Conservation (phyloP, 805 yeast genomes). For the Ogataea allantospora region DNA sequence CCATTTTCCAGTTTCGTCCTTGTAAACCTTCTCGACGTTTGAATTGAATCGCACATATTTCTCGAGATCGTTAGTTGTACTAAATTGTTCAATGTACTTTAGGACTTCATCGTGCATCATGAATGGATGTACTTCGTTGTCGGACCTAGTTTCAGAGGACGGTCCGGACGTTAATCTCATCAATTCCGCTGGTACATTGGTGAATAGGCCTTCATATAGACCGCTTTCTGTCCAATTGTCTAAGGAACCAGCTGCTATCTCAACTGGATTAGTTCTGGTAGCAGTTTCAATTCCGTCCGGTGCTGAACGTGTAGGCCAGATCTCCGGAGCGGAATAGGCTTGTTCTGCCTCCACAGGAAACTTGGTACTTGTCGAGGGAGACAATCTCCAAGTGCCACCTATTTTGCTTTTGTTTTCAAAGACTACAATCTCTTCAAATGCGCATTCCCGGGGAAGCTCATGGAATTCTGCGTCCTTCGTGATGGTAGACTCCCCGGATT, state of each 20-base stretch:
- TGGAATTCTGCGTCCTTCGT: conserved; percentile 1
- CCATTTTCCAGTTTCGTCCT: conserved; percentile 12
- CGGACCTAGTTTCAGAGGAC: not conserved
- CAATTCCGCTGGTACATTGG: conserved; percentile 40
- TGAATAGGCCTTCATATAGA: conserved; percentile 37
- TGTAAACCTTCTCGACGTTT: conserved; percentile 33
- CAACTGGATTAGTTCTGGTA: not conserved
- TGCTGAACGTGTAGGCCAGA: conserved; percentile 13
- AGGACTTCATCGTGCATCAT: conserved; percentile 22
- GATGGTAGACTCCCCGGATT: conserved; percentile 29
- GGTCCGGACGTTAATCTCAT: conserved; percentile 39
- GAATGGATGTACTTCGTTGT: conserved; percentile 19
- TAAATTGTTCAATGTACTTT: conserved; percentile 21
- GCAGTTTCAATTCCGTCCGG: conserved; percentile 1
- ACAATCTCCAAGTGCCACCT: conserved; percentile 42
- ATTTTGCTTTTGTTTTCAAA: conserved; percentile 38
- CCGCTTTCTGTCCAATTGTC: conserved; percentile 37
- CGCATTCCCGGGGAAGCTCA: conserved; percentile 22
- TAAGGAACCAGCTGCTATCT: not conserved
- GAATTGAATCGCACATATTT: conserved; percentile 36
- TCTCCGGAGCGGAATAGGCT: conserved; percentile 12
- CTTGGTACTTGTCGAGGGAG: conserved; percentile 16
- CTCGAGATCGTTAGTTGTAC: conserved; percentile 29
- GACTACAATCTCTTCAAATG: conserved; percentile 36
- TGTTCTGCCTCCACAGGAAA: conserved; percentile 17